Conservation (phyloP, 768 basidiomycete species). For the Phylloporus scabripes region DNA sequence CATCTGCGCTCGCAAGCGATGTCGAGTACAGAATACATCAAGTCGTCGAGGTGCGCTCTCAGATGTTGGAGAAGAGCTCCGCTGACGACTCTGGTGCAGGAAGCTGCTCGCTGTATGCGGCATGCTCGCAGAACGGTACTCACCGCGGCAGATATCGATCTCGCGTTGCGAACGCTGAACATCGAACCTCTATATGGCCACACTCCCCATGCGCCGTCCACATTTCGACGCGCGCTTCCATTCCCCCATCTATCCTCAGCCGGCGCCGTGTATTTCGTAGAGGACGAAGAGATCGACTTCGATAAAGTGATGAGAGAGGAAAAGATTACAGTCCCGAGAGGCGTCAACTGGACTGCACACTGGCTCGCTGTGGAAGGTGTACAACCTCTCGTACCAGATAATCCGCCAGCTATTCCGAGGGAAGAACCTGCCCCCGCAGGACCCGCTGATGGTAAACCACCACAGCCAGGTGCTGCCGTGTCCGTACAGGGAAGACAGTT, state of each 20-base stretch:
- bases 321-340: conserved; percentile 74
- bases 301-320: conserved; percentile 85
- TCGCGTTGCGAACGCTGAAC: conserved; percentile 89
- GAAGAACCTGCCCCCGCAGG: conserved; percentile 36
- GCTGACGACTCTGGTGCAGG: conserved; percentile 33
- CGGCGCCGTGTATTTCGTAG: conserved; percentile 84
- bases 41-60: conserved; percentile 70
- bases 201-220: conserved; percentile 29
- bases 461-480: conserved; percentile 22
- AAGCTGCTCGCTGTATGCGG: conserved; percentile 95
- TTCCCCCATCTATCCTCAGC: conserved; percentile 40
- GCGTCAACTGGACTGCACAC: conserved; percentile 86
- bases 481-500: conserved; percentile 23
- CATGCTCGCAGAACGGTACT: conserved; percentile 89
- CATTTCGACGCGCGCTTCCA: conserved; percentile 42
- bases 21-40: conserved; percentile 96
- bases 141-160: conserved; percentile 86
- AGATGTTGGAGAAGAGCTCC: not conserved
- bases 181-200: conserved; percentile 90
- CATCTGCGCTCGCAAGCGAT: conserved; percentile 85
- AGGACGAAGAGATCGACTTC: conserved; percentile 97
- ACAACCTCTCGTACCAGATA: conserved; percentile 93
- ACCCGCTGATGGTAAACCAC: conserved; percentile 24
- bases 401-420: conserved; percentile 77
- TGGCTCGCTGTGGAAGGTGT: conserved; percentile 99